These are phyloP conservation scores for Pseudodiploospora longispora DNA, from an alignment of 2,329 filamentous ascomycete genomes.

Conservation along the genomic window DNA sequence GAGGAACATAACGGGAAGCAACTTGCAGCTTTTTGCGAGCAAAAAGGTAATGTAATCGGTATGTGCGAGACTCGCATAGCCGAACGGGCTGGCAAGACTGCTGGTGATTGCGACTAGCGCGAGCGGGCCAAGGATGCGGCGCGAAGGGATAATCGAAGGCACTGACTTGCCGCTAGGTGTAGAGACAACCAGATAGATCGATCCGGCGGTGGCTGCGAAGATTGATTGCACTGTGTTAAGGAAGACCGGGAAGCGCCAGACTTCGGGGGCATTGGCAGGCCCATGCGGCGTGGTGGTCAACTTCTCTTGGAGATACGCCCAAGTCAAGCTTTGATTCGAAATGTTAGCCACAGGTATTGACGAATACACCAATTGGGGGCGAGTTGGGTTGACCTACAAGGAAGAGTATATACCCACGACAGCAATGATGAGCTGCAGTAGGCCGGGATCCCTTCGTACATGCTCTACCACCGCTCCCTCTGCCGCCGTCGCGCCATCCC, in stretches of 20 bases:
- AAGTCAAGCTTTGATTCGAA: constrained; percentile 59
- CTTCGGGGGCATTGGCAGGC: constrained; percentile 52
- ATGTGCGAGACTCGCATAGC: constrained; percentile 84
- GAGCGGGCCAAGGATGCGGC: constrained; percentile 67
- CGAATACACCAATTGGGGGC: not conserved
- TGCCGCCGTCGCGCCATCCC: constrained; percentile 19
- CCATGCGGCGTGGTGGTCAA: constrained; percentile 90
- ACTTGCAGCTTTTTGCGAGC: constrained; percentile 94
- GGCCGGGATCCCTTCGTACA: constrained; percentile 46
- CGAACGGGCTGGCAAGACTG: constrained; percentile 88
- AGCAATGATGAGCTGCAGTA: constrained; percentile 72
- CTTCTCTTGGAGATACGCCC: constrained; percentile 94
- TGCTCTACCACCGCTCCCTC: constrained; percentile 16
- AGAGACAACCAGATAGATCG: constrained; percentile 66
- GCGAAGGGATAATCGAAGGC: constrained; percentile 68
- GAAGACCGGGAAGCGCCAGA: constrained; percentile 90
- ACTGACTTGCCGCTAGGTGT: constrained; percentile 37
- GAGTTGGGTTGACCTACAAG: constrained; percentile 56
- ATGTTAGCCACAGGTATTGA: not conserved
- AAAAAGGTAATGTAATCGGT: constrained; percentile 98
- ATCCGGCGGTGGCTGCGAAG: constrained; percentile 77
- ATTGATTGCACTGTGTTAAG: constrained; percentile 92
- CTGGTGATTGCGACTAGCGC: constrained; percentile 79
- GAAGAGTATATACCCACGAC: constrained; percentile 95
- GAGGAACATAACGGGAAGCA: constrained; percentile 96